Conservation (phyloP, 208 protist species). For the Wallacemonas rigidus region DNA sequence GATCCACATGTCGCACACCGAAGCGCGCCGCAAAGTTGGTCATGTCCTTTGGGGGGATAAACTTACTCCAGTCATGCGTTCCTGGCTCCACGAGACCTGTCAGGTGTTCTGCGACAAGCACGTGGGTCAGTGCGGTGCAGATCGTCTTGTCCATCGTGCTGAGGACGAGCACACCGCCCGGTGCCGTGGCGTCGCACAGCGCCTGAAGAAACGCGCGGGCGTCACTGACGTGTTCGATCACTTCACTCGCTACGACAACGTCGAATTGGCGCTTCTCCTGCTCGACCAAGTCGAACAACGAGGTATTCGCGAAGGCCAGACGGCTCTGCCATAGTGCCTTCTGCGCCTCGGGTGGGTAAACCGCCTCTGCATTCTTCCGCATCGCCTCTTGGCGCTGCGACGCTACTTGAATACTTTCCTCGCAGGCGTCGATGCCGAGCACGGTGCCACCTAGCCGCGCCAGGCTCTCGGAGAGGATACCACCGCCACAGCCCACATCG, state of each 20-base stretch:
- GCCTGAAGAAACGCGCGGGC: conserved; percentile 80
- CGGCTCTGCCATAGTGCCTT: conserved; percentile 19
- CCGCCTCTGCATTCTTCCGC: conserved; percentile 15
- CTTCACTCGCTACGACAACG: conserved; percentile 89
- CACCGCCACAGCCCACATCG: conserved; percentile 93
- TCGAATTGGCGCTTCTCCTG: conserved; percentile 70
- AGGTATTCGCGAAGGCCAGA: conserved; percentile 18
- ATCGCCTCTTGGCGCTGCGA: conserved; percentile 32
- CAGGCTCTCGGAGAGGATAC: conserved; percentile 89
- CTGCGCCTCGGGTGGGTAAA: conserved; percentile 25
- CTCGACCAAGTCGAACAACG: conserved; percentile 58
- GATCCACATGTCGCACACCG: conserved; percentile 62
- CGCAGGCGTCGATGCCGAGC: conserved; percentile 89
- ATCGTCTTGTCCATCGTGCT: conserved; percentile 93
- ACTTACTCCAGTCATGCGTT: conserved; percentile 94
- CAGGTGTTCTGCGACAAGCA: conserved; percentile 87
- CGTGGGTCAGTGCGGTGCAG: conserved; percentile 70
- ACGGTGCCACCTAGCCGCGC: conserved; percentile 88
- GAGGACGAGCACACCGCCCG: conserved; percentile 86
- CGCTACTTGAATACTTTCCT: conserved; percentile 82
- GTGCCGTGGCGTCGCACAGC: conserved; percentile 77
- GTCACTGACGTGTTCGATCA: conserved; percentile 94
- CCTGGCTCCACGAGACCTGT: conserved; percentile 79
- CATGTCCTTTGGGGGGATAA: conserved; percentile 82
- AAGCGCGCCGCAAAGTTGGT: conserved; percentile 43